Percentiles rank a stretch among this genome's conserved stretches.
These are phyloP conservation scores for Pseudogymnoascus sp. DNA, from an alignment of 2,329 filamentous ascomycete genomes.

Conservation along the genomic window DNA sequence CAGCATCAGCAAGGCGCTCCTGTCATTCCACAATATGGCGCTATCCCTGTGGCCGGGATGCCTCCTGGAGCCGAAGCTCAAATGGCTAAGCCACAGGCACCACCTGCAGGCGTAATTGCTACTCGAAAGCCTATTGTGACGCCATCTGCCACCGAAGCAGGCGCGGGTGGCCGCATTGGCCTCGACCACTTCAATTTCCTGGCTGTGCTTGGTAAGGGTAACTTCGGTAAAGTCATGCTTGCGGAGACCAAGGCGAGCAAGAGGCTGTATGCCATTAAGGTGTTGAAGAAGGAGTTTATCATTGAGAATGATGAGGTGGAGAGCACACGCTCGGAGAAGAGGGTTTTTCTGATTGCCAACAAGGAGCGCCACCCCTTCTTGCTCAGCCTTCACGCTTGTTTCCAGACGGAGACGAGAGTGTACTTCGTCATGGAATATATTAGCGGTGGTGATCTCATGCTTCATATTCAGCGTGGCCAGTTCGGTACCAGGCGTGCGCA, in stretches of 20 bases:
- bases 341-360: slow-evolving; percentile 94
- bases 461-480: slow-evolving; percentile 94
- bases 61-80: slow-evolving; percentile 18
- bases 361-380: slow-evolving; percentile 95
- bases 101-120: slow-evolving; percentile 28
- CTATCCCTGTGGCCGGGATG: not conserved
- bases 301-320: slow-evolving; percentile 99
- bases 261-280: slow-evolving; percentile 95
- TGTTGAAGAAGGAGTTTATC: slow-evolving; percentile 99
- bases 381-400: slow-evolving; percentile 91
- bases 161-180: slow-evolving; percentile 78
- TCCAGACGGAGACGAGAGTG: slow-evolving; percentile 95
- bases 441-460: slow-evolving; percentile 95
- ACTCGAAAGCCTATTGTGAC: slow-evolving; percentile 46
- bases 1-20: slow-evolving; percentile 27
- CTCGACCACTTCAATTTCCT: slow-evolving; percentile 99
- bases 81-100: slow-evolving; percentile 14
- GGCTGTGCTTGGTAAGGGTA: slow-evolving; percentile 94
- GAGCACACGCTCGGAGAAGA: slow-evolving; percentile 94
- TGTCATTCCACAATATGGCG: slow-evolving; percentile 22
- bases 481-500: slow-evolving; percentile 95
- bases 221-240: slow-evolving; percentile 99
- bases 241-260: slow-evolving; percentile 91
- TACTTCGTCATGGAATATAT: slow-evolving; percentile 99
- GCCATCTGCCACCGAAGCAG: slow-evolving; percentile 63